These are phyloP conservation scores for Podaxis rugospora DNA, from an alignment of 768 basidiomycete species.

Conservation along the genomic window DNA sequence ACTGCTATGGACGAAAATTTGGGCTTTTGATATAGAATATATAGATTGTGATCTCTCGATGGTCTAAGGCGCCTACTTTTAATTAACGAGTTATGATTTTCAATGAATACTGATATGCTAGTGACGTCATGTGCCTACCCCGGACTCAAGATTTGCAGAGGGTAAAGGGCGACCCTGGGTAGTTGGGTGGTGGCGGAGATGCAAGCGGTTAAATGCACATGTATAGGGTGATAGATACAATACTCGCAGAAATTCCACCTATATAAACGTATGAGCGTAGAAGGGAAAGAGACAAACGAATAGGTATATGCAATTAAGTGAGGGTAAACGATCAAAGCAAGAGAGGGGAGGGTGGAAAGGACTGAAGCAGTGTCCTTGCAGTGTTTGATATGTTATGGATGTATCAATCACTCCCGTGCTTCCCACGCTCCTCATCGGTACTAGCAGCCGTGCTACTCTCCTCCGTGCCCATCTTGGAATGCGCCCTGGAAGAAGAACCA, in stretches of 20 bases:
- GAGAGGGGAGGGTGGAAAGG: background rate
- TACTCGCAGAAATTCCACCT: background rate
- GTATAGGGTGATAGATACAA: background rate
- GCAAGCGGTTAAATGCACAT: background rate
- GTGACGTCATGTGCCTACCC: too few relatives aligned
- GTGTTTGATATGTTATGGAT: background rate
- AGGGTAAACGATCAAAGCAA: background rate
- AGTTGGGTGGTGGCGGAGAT: background rate
- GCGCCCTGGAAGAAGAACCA: constrained; percentile 31
- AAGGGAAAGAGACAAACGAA: background rate
- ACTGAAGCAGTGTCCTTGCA: background rate
- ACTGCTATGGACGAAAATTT: too few relatives aligned
- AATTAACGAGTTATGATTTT: too few relatives aligned
- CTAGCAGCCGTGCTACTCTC: constrained; percentile 31
- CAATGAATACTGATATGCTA: too few relatives aligned
- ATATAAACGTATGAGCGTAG: background rate
- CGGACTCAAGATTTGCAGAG: too few relatives aligned
- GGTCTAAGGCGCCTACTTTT: too few relatives aligned
- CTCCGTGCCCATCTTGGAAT: constrained; percentile 42
- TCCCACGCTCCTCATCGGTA: constrained; percentile 34
- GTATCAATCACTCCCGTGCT: constrained; percentile 9
- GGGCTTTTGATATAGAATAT: too few relatives aligned
- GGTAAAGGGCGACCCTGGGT: background rate
- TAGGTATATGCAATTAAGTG: constrained; percentile 6
- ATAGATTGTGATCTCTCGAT: too few relatives aligned